Evolutionary conservation across 176 grass and related monocot species (phyloP), one percentile per base, ranked within the genome.

Genomic region (Musa acuminata): DNA sequence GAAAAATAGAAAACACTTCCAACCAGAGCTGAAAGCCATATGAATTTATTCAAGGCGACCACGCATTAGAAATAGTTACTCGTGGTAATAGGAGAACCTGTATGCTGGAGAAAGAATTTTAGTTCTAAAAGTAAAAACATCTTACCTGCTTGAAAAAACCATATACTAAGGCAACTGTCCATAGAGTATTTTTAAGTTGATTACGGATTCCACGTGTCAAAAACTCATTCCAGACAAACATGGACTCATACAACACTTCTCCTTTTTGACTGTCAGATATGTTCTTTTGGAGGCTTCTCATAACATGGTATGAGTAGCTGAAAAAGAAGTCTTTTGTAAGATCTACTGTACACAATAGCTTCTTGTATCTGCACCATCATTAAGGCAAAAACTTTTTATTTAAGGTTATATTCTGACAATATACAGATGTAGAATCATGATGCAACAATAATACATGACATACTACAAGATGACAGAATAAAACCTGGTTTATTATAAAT

Each of bases 321-420:
- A 90, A 98, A 79, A 93, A 98, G 80, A 93, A 98, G 75, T 93
- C 94, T 75, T 98, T 98, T 67, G 84, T 98, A 52, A 98, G 82
- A 78, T 98, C 87, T 70, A 98, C 82, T 69, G 90, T 75, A 76
- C 72, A 82, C 66, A 93, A 85, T 53, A 98, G 89, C 77, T 86
- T 98, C 86, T 82, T 93, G 82, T 98, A 98, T 75, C 87, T 89
- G 85, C 80, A 82, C 7, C 72, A 55, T 84, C 80, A 74, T 53
- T 78, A 26, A 84, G 73, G 70, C 48, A 74, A 69, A 65, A 43
- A 52, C 29, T 2, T 11, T 6, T 65, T 14, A 52, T 62, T 17
- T 25, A 67, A 43, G 13, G 12, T 10, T 9, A 35, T 24, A 22
- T 70, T 20, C 51, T 21, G 35, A 11, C 21, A 4, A 12, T 3